phyloP scores from a whole-genome alignment of 345 rosid species.

The Aquilaria malaccensis region DNA sequence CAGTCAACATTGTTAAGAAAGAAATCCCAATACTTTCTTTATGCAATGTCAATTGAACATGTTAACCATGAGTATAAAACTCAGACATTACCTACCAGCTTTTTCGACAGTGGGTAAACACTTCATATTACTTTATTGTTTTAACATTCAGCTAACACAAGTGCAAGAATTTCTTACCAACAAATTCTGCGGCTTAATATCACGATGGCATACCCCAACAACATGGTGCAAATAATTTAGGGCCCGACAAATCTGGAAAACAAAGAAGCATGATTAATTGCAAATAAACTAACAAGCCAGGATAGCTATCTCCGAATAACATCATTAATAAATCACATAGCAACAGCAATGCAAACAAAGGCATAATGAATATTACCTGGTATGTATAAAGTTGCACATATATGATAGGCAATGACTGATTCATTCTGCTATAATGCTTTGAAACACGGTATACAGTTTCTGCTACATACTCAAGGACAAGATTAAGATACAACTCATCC shows the following conservation, averaged over 20 bases:
- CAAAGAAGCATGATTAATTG: constrained; percentile 10
- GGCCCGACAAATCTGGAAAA: constrained; percentile 80
- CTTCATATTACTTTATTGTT: neutral
- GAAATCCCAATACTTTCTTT: too few relatives aligned
- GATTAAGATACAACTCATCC: constrained; percentile 90
- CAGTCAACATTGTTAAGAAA: neutral
- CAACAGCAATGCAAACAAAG: neutral
- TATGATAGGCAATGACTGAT: constrained; percentile 52
- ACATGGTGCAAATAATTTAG: constrained; percentile 87
- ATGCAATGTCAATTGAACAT: too few relatives aligned
- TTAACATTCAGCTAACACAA: neutral
- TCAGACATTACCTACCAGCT: too few relatives aligned
- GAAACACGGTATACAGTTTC: constrained; percentile 88
- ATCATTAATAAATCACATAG: neutral
- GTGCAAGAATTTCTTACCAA: constrained; percentile 47
- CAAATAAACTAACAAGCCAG: neutral
- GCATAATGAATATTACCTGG: constrained; percentile 40
- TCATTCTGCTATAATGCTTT: constrained; percentile 66
- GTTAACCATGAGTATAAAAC: too few relatives aligned
- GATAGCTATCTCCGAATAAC: neutral
- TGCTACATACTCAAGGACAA: constrained; percentile 82
- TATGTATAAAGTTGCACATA: constrained; percentile 70
- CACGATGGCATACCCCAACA: constrained; percentile 93
- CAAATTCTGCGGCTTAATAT: constrained; percentile 96
- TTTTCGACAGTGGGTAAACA: too few relatives aligned